Evolutionary conservation across 192 early-diverging fungal genomes (phyloP), one percentile per base, ranked within the genome.

Genomic region (Umbelopsis sp.): DNA sequence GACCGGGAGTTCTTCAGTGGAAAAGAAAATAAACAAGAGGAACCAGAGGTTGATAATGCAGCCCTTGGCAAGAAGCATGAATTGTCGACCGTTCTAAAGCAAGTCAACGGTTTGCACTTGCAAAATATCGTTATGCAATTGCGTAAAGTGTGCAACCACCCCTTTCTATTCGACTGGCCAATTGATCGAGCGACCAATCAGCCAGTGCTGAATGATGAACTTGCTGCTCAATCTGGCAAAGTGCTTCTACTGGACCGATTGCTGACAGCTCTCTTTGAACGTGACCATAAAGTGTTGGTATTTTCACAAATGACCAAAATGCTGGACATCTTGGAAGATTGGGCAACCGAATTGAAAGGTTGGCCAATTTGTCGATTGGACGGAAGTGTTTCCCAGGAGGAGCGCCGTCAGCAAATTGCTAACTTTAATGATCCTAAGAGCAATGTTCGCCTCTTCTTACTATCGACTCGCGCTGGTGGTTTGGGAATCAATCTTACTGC

Each of bases 401-500:
- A 94, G 10, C 87, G 97, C 4, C 86, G 94, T 31, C 71, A 84
- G 21, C 87, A 89, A 66, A 96, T 96, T 72, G 90, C 91, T 66
- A 89, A 89, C 26, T 96, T 87, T 74, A 94, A 94, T 77, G 69
- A 83, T 71, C 79, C 87, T 65, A 43, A 77, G 12, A 68, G 69
- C 73, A 72, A 77, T 49, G 81, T 84, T 53, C 84, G 90, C 66
- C 82, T 99, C 36, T 99, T 99, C 72, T 81, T 99, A 56, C 75
- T 99, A 20, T 96, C 96, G 7, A 99, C 97, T 10, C 90, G 97
- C 68, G 94, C 96, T 14, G 97, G 97, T 67, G 97, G 97, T 14
- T 81, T 99, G 26, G 97, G 97, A 54, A 99, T 99, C 78, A 99
- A 99, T 70, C 78, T 99, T 71, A 97, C 97, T 3, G 91, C 94